Conservation (phyloP, 305 asterid species). For the Fraxinus greggii region DNA sequence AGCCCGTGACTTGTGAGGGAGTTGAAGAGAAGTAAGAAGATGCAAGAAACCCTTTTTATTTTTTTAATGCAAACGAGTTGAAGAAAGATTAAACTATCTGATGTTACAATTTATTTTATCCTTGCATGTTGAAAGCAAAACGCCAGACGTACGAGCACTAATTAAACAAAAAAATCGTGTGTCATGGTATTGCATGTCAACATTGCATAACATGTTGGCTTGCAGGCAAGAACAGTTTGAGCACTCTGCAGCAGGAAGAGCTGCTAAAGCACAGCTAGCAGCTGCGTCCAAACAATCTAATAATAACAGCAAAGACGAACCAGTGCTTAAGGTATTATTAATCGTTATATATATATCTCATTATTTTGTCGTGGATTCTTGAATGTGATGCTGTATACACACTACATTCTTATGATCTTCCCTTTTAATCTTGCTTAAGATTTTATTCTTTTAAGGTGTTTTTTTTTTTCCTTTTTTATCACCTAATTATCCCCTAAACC, state of each 20-base stretch:
- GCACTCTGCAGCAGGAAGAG: slow-evolving; percentile 89
- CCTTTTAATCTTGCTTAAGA: neutral
- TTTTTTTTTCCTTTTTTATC: neutral
- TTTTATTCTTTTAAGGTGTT: neutral
- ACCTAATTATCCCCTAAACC: neutral
- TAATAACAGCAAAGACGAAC: slow-evolving; percentile 68
- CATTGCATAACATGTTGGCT: neutral
- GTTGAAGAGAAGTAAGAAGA: too few relatives aligned
- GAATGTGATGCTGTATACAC: neutral
- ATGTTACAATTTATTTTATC: too few relatives aligned
- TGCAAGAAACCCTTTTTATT: too few relatives aligned
- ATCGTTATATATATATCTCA: neutral
- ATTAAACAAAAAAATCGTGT: neutral
- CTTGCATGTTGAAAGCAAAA: too few relatives aligned
- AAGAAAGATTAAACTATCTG: neutral
- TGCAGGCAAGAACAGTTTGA: slow-evolving; percentile 91
- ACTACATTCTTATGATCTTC: neutral
- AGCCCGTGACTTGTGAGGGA: neutral
- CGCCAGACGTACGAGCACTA: too few relatives aligned
- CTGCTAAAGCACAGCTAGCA: slow-evolving; percentile 87
- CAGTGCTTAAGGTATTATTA: slow-evolving; percentile 71
- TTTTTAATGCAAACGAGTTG: neutral
- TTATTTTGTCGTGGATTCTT: neutral
- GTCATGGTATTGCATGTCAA: neutral
- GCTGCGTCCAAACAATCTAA: slow-evolving; percentile 77